These are phyloP conservation scores for Leccinum huronense DNA, from an alignment of 1,284 basidiomycete genomes.

Conservation along the genomic window DNA sequence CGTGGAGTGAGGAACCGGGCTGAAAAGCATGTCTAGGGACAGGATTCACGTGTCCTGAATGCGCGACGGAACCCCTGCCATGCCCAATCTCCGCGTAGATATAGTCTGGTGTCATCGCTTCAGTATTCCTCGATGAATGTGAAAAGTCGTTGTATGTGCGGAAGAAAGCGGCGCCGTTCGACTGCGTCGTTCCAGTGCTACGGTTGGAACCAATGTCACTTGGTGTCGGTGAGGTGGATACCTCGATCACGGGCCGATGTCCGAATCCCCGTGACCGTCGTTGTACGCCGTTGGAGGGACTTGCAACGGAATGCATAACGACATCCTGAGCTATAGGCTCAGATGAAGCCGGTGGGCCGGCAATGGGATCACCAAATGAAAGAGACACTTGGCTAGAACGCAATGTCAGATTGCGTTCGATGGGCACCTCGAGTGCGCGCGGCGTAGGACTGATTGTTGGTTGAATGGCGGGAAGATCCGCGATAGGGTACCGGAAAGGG, in stretches of 20 bases:
- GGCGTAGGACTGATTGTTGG: constrained; percentile 24
- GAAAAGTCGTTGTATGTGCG: constrained; percentile 53
- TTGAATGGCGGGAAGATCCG: constrained; percentile 23
- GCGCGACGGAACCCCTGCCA: constrained; percentile 51
- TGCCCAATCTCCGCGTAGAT: constrained; percentile 76
- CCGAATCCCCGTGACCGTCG: constrained; percentile 45
- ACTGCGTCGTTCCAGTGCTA: constrained; percentile 52
- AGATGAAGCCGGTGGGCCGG: constrained; percentile 8
- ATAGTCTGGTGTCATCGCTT: constrained; percentile 68
- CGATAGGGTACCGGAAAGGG: constrained; percentile 28
- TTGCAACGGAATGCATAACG: constrained; percentile 17
- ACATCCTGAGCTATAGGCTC: constrained; percentile 18
- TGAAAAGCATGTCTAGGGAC: constrained; percentile 26
- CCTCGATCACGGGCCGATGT: constrained; percentile 62
- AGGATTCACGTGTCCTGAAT: constrained; percentile 20
- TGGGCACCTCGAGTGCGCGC: constrained; percentile 30
- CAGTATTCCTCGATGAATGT: constrained; percentile 46
- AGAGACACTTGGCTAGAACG: constrained; percentile 24
- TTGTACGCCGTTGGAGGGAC: constrained; percentile 27
- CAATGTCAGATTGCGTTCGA: constrained; percentile 33
- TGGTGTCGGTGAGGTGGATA: constrained; percentile 55
- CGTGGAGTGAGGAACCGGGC: constrained; percentile 22
- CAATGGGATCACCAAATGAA: constrained; percentile 9
- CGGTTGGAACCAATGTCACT: constrained; percentile 57
- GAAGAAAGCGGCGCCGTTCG: constrained; percentile 60